phyloP scores from a whole-genome alignment of 2,329 filamentous ascomycete species.

The Fusarium nelsonii region DNA sequence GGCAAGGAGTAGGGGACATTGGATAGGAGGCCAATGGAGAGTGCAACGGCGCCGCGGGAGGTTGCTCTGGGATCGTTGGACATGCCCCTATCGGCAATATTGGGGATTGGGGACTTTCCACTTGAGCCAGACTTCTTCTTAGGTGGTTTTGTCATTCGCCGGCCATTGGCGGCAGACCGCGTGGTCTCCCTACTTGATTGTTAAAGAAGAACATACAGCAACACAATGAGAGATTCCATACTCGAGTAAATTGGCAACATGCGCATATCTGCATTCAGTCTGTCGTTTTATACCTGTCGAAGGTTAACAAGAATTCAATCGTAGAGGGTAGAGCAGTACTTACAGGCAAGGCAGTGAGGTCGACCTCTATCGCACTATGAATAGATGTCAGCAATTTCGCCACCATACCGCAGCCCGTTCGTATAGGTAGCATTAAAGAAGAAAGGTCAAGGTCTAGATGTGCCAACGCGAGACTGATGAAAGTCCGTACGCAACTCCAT shows the following conservation, averaged over 20 bases:
- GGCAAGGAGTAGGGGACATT: constrained; percentile 79
- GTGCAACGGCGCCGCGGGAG: constrained; percentile 65
- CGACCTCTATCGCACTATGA: constrained; percentile 79
- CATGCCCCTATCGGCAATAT: constrained; percentile 67
- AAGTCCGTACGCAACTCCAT: constrained; percentile 1
- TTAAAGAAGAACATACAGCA: constrained; percentile 28
- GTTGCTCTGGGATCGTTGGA: constrained; percentile 58
- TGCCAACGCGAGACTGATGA: background rate
- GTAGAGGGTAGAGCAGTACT: constrained; percentile 46
- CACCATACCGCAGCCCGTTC: background rate
- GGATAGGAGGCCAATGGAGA: constrained; percentile 73
- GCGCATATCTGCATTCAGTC: constrained; percentile 80
- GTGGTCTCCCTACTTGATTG: constrained; percentile 65
- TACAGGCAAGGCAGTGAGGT: constrained; percentile 75
- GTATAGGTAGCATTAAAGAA: background rate
- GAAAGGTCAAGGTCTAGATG: background rate
- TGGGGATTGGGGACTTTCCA: constrained; percentile 61
- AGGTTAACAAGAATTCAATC: constrained; percentile 31
- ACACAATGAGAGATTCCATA: constrained; percentile 56
- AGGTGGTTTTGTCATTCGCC: constrained; percentile 68
- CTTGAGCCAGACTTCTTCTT: constrained; percentile 63
- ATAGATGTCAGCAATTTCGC: constrained; percentile 23
- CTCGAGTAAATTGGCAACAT: constrained; percentile 82
- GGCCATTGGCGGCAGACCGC: constrained; percentile 64
- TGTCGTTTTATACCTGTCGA: constrained; percentile 78